Percentiles rank a stretch among this genome's conserved stretches.
Conservation (phyloP, 116 monocot genomes). For the Papilionanthe hybrid region DNA sequence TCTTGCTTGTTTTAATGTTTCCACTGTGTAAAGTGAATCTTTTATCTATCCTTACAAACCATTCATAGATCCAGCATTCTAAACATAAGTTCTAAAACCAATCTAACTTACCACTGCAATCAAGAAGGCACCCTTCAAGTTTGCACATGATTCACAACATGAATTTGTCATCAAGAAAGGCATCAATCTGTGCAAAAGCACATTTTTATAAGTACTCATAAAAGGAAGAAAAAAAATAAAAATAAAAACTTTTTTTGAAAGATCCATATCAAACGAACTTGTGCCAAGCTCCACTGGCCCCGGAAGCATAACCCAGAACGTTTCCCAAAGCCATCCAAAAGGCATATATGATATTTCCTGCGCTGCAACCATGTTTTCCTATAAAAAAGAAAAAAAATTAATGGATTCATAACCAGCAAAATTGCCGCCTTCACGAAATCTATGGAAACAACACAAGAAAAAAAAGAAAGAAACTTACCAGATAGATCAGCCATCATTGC, state of each 20-base stretch:
- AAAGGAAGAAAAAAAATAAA: background rate
- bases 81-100: background rate
- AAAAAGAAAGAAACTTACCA: slow-evolving; percentile 20
- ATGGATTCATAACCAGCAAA: background rate
- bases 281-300: slow-evolving; percentile 42
- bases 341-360: slow-evolving; percentile 49
- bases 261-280: slow-evolving; percentile 18
- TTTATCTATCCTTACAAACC: too few species aligned
- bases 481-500: slow-evolving; percentile 61
- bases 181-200: slow-evolving; percentile 30
- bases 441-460: background rate
- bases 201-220: background rate
- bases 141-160: slow-evolving; percentile 57
- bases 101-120: slow-evolving; percentile 36
- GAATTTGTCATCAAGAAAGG: slow-evolving; percentile 42
- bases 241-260: background rate
- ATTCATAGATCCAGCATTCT: too few species aligned
- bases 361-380: slow-evolving; percentile 34
- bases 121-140: slow-evolving; percentile 58
- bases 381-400: background rate
- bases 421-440: background rate
- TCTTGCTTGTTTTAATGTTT: too few species aligned
- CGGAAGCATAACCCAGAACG: slow-evolving; percentile 50
- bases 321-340: slow-evolving; percentile 67
- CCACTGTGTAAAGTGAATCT: too few species aligned